Conservation (phyloP, 176 grass and related monocot species). For the Metroxylon sagu region DNA sequence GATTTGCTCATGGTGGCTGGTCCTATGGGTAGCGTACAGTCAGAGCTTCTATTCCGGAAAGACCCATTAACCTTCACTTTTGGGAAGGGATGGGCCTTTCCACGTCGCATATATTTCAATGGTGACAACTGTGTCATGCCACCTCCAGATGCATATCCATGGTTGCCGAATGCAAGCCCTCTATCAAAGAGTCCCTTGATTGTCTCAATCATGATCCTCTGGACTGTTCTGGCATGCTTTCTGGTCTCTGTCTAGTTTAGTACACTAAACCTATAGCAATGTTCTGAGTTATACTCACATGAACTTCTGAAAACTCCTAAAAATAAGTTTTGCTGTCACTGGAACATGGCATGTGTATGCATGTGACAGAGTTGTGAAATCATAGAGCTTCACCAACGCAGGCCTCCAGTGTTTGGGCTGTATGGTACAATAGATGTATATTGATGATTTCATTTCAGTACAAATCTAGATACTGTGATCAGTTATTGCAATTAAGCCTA, state of each 20-base stretch:
- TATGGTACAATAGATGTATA: no score
- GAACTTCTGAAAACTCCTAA: no score
- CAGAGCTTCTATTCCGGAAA: constrained; percentile 69
- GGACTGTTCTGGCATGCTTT: constrained; percentile 42
- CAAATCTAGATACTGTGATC: no score
- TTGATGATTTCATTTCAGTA: no score
- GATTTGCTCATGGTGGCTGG: constrained; percentile 83
- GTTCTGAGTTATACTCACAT: no score
- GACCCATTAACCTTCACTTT: constrained; percentile 53
- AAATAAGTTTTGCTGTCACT: no score
- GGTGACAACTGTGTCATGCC: constrained; percentile 94
- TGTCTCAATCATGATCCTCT: constrained; percentile 38
- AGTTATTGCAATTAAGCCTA: no score
- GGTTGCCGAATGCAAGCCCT: constrained; percentile 65
- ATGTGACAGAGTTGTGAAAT: no score
- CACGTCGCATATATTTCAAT: constrained; percentile 73
- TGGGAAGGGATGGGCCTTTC: constrained; percentile 81
- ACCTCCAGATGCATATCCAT: constrained; percentile 57
- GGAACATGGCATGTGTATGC: no score
- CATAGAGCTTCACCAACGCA: no score
- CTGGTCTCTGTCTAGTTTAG: constrained; percentile 32
- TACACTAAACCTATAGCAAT: no score
- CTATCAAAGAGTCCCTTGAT: constrained; percentile 49
- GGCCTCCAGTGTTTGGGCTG: no score
- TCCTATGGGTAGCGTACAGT: constrained; percentile 58